Base-by-base conservation (phyloP, 2,329 filamentous ascomycete genomes). In the Hypoxylon sp. region DNA sequence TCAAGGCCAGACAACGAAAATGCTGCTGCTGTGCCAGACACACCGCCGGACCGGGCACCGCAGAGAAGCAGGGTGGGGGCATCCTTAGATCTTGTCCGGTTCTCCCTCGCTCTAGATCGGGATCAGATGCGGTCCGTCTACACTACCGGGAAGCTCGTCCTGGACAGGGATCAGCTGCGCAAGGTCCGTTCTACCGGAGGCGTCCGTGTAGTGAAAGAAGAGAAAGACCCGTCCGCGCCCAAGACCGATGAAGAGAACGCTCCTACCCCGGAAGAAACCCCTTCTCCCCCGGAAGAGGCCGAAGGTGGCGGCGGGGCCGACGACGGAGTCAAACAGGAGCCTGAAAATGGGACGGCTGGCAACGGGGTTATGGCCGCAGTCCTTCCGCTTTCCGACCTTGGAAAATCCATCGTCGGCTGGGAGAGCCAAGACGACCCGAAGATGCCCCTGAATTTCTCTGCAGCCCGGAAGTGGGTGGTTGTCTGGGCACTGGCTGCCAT, bases 391-490 rank as follows among this genome's bases (percentile, higher is more conserved):
- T 79, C 77, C 15, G 77, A 87, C 62, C 78, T 87, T 17, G 76
- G 76, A 49, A 73, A 72, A 1, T 81, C 80, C n/a, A 67, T 87
- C 55, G 80, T 87, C 15, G 85, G 83, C 29, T 87, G 85, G 85
- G 83, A 87, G 3, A 70, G 77, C 31, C 81, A 83, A 66, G 78
- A 82, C 50, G 85, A 88, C 67, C 83, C 83, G 0, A 72, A 74
- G 2, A 83, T 84, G 72, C 85, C 85, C 1, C 77, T 85, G 64
- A 87, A 88, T 70, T 87, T 87, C 74, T 62, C 79, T 1, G 67
- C 64, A 5, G 69, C 70, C 15, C 82, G 79, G 64, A 88, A 88
- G 74, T 88, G 85, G 85, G 70, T 79, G 15, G 79, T 83, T 29
- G 80, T 83, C 5, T 70, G 78, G 43, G 78, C 84, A 15, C 79